Evolutionary conservation across 2,329 filamentous ascomycete genomes (phyloP), one percentile per base, ranked within the genome.

Genomic region (Arthrocladium fulminans): DNA sequence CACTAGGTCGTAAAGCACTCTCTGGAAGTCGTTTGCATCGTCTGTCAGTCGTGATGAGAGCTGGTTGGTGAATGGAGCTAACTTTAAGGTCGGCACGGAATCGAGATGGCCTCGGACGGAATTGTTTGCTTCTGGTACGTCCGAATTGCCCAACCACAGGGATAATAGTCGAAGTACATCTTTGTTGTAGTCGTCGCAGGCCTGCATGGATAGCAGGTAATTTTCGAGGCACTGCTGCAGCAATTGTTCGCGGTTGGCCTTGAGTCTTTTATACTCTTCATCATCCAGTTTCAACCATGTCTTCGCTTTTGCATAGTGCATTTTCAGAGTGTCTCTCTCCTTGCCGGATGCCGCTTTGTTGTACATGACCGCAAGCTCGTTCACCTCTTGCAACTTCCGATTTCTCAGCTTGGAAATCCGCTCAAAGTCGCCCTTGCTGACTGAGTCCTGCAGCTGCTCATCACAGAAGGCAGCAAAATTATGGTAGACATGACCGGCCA

Each of bases 381-480:
- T 67, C 0, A 94, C 81, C 63, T 98, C 90, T 50, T 85, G 81
- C 55, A 80, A 77, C 64, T 95, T 95, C 52, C 83, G 83, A 60
- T 88, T 77, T 56, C 83, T 84, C 25, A 97, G 73, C 57, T 81
- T 87, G 60, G 86, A 79, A 35, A 96, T 76, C 39, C 92, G 82
- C 24, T 80, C 79, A 51, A 95, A 79, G 59, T 98, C 92, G 63
- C 94, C 88, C 1, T 89, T 70, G 27, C 83, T 81, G 57, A 94
- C 88, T 1, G 84, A 78, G 60, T 90, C 90, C 59, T 95, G 86
- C 8, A 98, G 73, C 63, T 98, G 92, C 60, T 88, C 82, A 63
- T 98, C 90, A 60, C 94, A 98, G 63, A 98, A 98, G 45, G 82
- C 78, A 22, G 94, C 92, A 64, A 97, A 97, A 59, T 94, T 87